Evolutionary conservation across 371 early-diverging fungal species (phyloP).

Genomic region (Mycotypha africana): DNA sequence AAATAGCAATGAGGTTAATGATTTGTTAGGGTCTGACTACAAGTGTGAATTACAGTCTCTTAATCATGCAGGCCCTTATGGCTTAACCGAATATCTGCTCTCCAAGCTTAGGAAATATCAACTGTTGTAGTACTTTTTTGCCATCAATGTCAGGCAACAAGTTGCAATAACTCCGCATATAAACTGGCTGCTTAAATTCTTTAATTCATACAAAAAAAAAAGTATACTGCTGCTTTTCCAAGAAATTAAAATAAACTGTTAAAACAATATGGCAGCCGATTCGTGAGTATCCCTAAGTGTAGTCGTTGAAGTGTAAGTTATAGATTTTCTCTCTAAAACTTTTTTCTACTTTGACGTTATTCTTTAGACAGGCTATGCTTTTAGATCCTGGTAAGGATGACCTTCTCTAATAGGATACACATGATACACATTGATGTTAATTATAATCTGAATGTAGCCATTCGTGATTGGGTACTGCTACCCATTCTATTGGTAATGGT

Average conservation of each 20-base stretch:
- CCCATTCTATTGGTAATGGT: conserved; percentile 97
- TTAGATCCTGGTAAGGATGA: conserved; percentile 59
- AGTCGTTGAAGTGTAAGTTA: not conserved
- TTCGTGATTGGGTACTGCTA: conserved; percentile 91
- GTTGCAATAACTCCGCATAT: too few relatives aligned
- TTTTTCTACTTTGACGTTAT: not conserved
- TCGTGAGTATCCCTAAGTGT: not conserved
- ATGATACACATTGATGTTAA: too few relatives aligned
- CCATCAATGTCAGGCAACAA: too few relatives aligned
- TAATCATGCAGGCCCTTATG: conserved; percentile 13
- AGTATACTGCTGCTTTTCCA: not conserved
- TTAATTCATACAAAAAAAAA: not conserved
- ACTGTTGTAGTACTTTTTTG: too few relatives aligned
- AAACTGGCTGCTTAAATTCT: too few relatives aligned
- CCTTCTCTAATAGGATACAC: too few relatives aligned
- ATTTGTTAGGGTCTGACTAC: conserved; percentile 8
- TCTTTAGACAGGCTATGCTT: conserved; percentile 52
- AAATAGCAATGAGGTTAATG: conserved; percentile 17
- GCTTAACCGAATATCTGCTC: conserved; percentile 7
- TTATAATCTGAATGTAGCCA: too few relatives aligned
- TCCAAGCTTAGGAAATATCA: conserved; percentile 8
- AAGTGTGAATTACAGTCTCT: conserved; percentile 36
- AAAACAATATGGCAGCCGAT: too few relatives aligned
- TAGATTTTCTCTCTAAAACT: not conserved
- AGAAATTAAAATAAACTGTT: too few relatives aligned